These are phyloP conservation scores for Cylindrotheca fusiformis DNA, from an alignment of 108 stramenopile genomes.

Conservation along the genomic window DNA sequence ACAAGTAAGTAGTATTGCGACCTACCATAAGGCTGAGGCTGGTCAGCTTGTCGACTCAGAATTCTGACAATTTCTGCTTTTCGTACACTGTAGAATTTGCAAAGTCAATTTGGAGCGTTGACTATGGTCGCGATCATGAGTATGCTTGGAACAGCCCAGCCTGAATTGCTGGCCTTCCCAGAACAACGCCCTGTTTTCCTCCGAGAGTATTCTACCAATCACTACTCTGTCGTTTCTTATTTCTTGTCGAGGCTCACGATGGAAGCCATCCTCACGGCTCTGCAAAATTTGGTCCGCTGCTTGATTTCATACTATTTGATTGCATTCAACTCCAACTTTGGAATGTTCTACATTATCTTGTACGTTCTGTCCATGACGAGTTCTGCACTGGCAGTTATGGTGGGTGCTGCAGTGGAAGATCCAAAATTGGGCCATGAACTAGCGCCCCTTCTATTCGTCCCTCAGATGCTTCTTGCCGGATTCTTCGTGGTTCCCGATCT, in stretches of 20 bases:
- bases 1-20: slow-evolving; percentile 9
- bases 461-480: slow-evolving; percentile 88
- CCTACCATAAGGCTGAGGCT: background rate
- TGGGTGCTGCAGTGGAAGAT: slow-evolving; percentile 65
- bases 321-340: slow-evolving; percentile 46
- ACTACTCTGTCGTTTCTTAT: slow-evolving; percentile 74
- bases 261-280: too few species aligned
- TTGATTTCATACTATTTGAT: slow-evolving; percentile 59
- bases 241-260: slow-evolving; percentile 51
- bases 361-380: slow-evolving; percentile 61
- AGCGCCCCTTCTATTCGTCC: too few species aligned
- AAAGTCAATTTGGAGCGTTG: slow-evolving; percentile 66
- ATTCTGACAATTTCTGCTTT: background rate
- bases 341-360: slow-evolving; percentile 28
- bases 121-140: too few species aligned
- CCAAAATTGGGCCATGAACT: too few species aligned
- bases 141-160: slow-evolving; percentile 71
- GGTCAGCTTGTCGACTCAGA: background rate
- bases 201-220: too few species aligned
- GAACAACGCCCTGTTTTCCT: slow-evolving; percentile 85
- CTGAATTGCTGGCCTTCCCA: slow-evolving; percentile 71
- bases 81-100: slow-evolving; percentile 42
- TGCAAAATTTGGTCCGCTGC: slow-evolving; percentile 32
- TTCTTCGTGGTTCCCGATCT: slow-evolving; percentile 66
- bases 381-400: slow-evolving; percentile 62